Conservation (phyloP, 768 basidiomycete genomes). For the Calocera viscosa region DNA sequence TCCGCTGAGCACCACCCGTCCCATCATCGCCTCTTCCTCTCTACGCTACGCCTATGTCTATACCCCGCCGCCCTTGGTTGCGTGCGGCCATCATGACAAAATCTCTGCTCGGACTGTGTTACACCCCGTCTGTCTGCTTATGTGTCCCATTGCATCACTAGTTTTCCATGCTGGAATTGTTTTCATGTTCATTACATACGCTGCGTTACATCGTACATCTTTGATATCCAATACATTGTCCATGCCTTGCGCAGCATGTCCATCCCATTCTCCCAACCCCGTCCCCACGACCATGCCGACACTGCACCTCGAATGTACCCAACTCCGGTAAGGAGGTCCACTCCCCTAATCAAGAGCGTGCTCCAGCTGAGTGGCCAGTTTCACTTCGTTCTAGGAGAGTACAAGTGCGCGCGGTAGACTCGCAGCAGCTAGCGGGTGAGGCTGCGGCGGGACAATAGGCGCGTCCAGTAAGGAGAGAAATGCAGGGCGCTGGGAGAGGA, state of each 20-base stretch:
- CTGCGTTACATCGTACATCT: too few relatives aligned
- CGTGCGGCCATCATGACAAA: too few relatives aligned
- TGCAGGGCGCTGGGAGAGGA: not conserved
- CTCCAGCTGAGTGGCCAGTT: not conserved
- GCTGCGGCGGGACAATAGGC: slow-evolving; percentile 8
- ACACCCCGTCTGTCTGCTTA: too few relatives aligned
- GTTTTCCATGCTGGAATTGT: too few relatives aligned
- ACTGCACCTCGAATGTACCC: not conserved
- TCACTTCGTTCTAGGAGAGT: not conserved
- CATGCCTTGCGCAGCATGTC: not conserved
- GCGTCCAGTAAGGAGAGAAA: not conserved
- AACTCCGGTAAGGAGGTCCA: slow-evolving; percentile 7
- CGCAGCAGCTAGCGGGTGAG: not conserved
- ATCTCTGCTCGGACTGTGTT: too few relatives aligned
- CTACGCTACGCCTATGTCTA: too few relatives aligned
- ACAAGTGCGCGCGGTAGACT: slow-evolving; percentile 3
- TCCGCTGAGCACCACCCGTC: not conserved
- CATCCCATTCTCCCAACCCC: not conserved
- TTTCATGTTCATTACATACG: too few relatives aligned
- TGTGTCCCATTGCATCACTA: too few relatives aligned
- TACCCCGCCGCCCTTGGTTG: too few relatives aligned
- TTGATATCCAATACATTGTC: too few relatives aligned
- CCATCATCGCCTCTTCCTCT: not conserved
- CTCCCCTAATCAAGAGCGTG: slow-evolving; percentile 4
- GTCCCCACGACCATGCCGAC: not conserved